A percentile compares a stretch with the other conserved stretches of the same genome.
Conservation (phyloP, 2,329 filamentous ascomycete genomes). For the Huntiella decipiens region DNA sequence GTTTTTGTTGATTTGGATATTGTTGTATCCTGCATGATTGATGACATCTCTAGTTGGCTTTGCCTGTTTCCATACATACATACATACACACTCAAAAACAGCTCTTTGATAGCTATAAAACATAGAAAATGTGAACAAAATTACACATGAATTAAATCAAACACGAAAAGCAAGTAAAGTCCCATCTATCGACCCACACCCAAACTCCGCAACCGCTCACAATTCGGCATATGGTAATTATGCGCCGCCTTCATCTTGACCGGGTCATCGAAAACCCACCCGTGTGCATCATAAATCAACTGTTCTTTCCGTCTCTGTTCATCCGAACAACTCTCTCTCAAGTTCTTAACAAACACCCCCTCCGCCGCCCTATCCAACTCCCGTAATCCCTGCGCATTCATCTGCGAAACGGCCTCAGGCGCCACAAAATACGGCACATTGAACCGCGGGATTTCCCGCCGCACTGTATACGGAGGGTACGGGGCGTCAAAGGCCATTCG, state of each 20-base stretch:
- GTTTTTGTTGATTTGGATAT: too few relatives aligned
- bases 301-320: constrained; percentile 48
- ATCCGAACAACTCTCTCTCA: constrained; percentile 54
- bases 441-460: constrained; percentile 50
- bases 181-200: constrained; percentile 16
- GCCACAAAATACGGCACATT: constrained; percentile 74
- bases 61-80: not conserved
- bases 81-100: not conserved
- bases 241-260: constrained; percentile 58
- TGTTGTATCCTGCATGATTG: too few relatives aligned
- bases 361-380: constrained; percentile 67
- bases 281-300: constrained; percentile 58
- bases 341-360: constrained; percentile 44
- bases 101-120: too few relatives aligned
- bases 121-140: not conserved
- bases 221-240: constrained; percentile 31
- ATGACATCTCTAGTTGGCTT: too few relatives aligned
- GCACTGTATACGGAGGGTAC: constrained; percentile 50
- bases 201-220: constrained; percentile 29
- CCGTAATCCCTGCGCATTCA: constrained; percentile 46
- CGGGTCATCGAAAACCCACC: constrained; percentile 70
- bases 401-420: constrained; percentile 55
- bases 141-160: not conserved
- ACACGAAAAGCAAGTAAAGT: not conserved
- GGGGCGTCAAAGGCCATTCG: constrained; percentile 58